Base-by-base conservation (phyloP, 2,329 filamentous ascomycete genomes). In the Pestalotiopsis sp. region DNA sequence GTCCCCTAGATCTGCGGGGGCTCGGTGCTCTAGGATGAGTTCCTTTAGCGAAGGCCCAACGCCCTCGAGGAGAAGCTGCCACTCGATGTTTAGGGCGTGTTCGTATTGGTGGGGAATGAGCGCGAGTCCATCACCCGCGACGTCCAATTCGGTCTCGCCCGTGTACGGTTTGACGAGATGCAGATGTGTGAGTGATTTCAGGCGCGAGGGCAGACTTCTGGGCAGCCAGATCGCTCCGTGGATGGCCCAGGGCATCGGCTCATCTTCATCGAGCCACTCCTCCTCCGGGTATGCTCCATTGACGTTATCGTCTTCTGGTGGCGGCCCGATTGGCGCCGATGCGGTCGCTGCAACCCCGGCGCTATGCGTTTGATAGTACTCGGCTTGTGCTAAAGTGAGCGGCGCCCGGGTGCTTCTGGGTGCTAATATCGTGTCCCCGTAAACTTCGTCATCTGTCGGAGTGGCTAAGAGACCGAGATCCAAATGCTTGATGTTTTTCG, bases 21-120 rank as follows among this genome's bases (percentile, higher is more conserved):
- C 17, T 11, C 66, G 61, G 30, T 67, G 66, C 61, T 67, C 66
- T 1, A 67, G 35, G 10, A 67, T 60, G 35, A 65, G 48, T n/a
- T 67, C 66, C 13, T 39, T 40, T 24, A 67, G 30, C 6, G 61
- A 59, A 17, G 4, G 20, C 2, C 38, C 52, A 2, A 61, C 22
- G 3, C 14, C 66, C 22, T 22, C 22, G 9, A 67, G 20, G 10
- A 67, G 61, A 14, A 6, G 30, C 13, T 10, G n/a, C 66, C 66
- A 67, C 57, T 67, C 61, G 1, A 24, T 22, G 14, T 40, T 58
- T 17, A 67, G 22, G 9, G 35, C 22, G 14, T 65, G 22, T 24
- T 67, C 66, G 55, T 65, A 67, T 10, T 10, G 20, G 7, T 48
- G 9, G 22, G 61, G 38, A 5, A 48, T 48, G 3, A 35, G 17